Conservation (phyloP, 2,329 filamentous ascomycete genomes). For the Microthyrium microscopicum region DNA sequence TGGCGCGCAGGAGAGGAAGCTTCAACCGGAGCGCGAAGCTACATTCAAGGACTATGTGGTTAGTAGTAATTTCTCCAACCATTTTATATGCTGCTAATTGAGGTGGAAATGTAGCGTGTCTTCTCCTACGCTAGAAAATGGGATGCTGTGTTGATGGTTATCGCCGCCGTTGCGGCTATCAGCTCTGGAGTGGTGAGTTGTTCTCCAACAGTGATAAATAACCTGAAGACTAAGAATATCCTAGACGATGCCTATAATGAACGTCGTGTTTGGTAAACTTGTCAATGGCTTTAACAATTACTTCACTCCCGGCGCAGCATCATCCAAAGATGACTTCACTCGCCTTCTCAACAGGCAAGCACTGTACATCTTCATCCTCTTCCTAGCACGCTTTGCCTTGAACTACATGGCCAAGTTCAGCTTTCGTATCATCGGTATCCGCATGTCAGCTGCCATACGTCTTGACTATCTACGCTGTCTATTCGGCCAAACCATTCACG, state of each 20-base stretch:
- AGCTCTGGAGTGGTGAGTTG: too few relatives aligned
- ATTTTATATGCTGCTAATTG: too few relatives aligned
- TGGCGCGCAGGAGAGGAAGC: too few relatives aligned
- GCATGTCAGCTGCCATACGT: constrained; percentile 15
- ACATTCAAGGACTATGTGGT: too few relatives aligned
- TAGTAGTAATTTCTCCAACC: too few relatives aligned
- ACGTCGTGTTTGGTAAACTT: constrained; percentile 7
- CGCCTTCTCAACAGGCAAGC: constrained; percentile 30
- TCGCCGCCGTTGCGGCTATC: too few relatives aligned
- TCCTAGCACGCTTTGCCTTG: constrained; percentile 37
- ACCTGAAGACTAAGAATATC: too few relatives aligned
- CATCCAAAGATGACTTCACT: constrained; percentile 32
- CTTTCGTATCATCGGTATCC: constrained; percentile 14
- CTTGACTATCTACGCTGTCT: constrained; percentile 14
- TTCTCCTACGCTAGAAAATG: too few relatives aligned
- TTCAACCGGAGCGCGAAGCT: too few relatives aligned
- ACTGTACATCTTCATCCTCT: constrained; percentile 41
- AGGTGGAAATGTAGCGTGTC: too few relatives aligned
- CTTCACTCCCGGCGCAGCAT: constrained; percentile 17
- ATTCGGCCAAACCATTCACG: constrained; percentile 14
- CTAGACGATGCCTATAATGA: constrained; percentile 8
- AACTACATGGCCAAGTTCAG: constrained; percentile 33
- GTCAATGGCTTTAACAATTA: constrained; percentile 5
- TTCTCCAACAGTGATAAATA: too few relatives aligned
- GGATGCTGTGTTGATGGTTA: too few relatives aligned